These are phyloP conservation scores for Yueomyces sp. DNA, from an alignment of 805 yeast species.

Conservation along the genomic window DNA sequence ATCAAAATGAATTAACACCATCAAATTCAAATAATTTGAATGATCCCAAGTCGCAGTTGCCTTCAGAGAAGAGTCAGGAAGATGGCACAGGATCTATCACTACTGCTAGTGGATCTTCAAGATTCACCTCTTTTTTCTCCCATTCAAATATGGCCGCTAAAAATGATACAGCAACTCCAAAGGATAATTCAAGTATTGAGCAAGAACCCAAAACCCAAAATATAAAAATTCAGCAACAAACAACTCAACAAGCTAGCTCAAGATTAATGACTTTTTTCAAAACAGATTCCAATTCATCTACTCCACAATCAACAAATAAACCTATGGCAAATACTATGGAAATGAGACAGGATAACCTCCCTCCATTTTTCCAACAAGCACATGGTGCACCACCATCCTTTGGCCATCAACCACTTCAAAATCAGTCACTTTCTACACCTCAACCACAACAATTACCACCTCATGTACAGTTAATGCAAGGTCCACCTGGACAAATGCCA, in stretches of 20 bases:
- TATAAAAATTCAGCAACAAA: slow-evolving; percentile 2
- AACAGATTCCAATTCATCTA: neutral
- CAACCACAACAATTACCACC: slow-evolving; percentile 1
- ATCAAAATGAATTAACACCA: neutral
- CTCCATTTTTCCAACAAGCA: neutral
- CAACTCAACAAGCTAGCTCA: slow-evolving; percentile 9
- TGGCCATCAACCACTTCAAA: slow-evolving; percentile 1
- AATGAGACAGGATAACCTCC: neutral
- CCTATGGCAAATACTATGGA: neutral
- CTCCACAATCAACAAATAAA: neutral
- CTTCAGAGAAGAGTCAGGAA: neutral
- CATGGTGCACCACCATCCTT: neutral
- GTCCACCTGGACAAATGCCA: slow-evolving; percentile 3
- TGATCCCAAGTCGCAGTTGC: neutral
- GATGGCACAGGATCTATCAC: neutral
- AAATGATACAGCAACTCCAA: slow-evolving; percentile 5
- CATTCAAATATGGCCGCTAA: neutral
- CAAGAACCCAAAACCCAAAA: neutral
- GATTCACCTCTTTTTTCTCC: slow-evolving; percentile 25
- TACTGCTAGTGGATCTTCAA: slow-evolving; percentile 11
- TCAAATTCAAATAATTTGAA: neutral
- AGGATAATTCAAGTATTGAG: slow-evolving; percentile 3
- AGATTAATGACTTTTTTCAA: slow-evolving; percentile 19
- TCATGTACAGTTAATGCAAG: neutral
- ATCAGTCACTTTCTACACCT: neutral